A percentile compares a stretch with the other conserved stretches of the same genome.
Evolutionary conservation across 768 basidiomycete genomes (phyloP).

Genomic region (Russula earlei): DNA sequence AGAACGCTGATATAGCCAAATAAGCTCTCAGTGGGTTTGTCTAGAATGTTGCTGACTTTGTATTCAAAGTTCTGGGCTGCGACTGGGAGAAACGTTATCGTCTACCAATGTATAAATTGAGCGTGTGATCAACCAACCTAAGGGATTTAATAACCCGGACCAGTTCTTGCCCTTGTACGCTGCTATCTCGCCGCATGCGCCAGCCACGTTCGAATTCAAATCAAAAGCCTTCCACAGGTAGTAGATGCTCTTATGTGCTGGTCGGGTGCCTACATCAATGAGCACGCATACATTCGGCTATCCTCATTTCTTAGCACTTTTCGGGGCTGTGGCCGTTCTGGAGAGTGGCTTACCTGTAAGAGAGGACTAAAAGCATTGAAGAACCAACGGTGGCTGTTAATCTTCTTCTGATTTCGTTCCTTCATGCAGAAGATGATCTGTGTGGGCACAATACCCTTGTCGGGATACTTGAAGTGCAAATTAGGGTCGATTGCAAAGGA

Average conservation of each 20-base stretch:
- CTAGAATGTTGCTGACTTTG: conserved; percentile 83
- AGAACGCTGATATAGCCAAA: conserved; percentile 97
- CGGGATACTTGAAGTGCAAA: conserved; percentile 78
- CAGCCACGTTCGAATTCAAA: conserved; percentile 84
- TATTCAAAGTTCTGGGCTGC: conserved; percentile 97
- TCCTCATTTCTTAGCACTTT: not conserved
- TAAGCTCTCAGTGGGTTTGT: conserved; percentile 80
- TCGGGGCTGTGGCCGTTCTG: not conserved
- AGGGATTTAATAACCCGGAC: conserved; percentile 71
- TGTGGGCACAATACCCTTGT: conserved; percentile 90
- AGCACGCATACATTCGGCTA: conserved; percentile 89
- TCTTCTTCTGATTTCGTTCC: conserved; percentile 95
- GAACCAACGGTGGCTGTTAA: conserved; percentile 95
- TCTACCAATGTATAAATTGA: not conserved
- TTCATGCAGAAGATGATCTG: conserved; percentile 89
- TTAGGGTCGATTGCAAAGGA: conserved; percentile 72
- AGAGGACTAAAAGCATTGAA: conserved; percentile 88
- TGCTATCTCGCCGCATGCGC: conserved; percentile 96
- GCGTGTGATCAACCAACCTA: conserved; percentile 39
- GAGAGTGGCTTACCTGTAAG: conserved; percentile 48
- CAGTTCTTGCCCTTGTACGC: conserved; percentile 87
- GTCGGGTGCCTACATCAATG: conserved; percentile 90
- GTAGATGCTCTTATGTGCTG: conserved; percentile 82
- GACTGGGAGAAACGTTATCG: conserved; percentile 34
- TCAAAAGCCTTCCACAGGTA: conserved; percentile 94